Percentiles rank a stretch among this genome's conserved stretches.
Evolutionary conservation across 768 basidiomycete species (phyloP).

Genomic region (Kwoniella dendrophila): DNA sequence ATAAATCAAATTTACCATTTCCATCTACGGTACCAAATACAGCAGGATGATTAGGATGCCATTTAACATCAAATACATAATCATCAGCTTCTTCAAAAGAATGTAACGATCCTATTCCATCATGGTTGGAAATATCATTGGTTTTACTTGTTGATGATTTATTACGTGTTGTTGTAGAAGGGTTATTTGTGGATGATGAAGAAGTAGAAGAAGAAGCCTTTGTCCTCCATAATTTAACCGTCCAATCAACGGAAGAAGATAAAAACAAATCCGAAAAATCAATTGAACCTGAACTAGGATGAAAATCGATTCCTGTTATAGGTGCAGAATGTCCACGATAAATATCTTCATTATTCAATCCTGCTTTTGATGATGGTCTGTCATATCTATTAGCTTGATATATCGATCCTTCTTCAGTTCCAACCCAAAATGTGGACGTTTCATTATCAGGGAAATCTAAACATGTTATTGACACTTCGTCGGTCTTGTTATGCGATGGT

Average conservation of each 20-base stretch:
- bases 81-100: conserved; percentile 98
- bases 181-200: too few relatives aligned
- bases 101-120: conserved; percentile 70
- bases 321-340: conserved; percentile 93
- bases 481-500: conserved; percentile 91
- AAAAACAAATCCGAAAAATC: conserved; percentile 96
- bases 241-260: conserved; percentile 94
- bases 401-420: conserved; percentile 95
- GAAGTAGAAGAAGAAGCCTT: conserved; percentile 55
- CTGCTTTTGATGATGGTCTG: conserved; percentile 93
- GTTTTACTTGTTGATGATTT: neutral
- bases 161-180: too few relatives aligned
- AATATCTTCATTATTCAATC: conserved; percentile 86
- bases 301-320: conserved; percentile 91
- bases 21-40: conserved; percentile 92
- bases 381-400: conserved; percentile 97
- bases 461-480: conserved; percentile 90
- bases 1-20: conserved; percentile 90
- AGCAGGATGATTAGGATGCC: conserved; percentile 96
- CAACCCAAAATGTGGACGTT: conserved; percentile 95
- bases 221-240: conserved; percentile 92
- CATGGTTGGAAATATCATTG: neutral
- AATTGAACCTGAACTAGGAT: conserved; percentile 84
- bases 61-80: conserved; percentile 97
- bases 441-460: conserved; percentile 95